Evolutionary conservation across 2,329 filamentous ascomycete species (phyloP), one percentile per base, ranked within the genome.

Genomic region (Ceratocystis huliohia): DNA sequence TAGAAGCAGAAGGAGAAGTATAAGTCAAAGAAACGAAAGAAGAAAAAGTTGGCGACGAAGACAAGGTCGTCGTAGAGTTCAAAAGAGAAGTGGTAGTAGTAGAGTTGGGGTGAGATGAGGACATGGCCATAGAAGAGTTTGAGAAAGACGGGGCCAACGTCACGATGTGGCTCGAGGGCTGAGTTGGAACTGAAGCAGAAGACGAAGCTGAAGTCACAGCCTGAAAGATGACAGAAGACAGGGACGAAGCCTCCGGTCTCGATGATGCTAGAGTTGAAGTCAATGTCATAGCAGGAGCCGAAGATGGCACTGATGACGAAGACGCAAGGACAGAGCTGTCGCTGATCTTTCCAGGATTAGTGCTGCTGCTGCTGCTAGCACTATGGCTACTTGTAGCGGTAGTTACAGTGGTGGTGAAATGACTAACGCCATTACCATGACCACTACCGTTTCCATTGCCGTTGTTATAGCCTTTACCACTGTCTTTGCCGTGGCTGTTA

Each of bases 71-170:
- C 15, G 5, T n/a, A n/a, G 33, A 22, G 22, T 64, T 37, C 45
- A 28, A 15, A 50, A 25, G 20, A n/a, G 17, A 64, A 22, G 25
- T 5, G 5, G 25, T 44, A 65, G 50, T 57, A 30, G 53, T 57
- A 7, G 53, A 57, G 25, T 30, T 57, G 22, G 3, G 20, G 22
- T 44, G 25, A 59, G 41, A 56, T 8, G 53, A 48, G 15, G 37
- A 46, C 10, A 25, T 62, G 7, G 28, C 33, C 50, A 53, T 28
- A 57, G 48, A 41, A 22, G 25, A 25, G 41, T 59, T 65, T 13
- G 28, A 45, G 53, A 65, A 44, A 57, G 63, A 65, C 22, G 44
- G 41, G 30, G 33, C 15, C 30, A 25, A 25, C 45, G 61, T 63
- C 41, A 57, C 10, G 2, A 28, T n/a, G 1, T 33, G 53, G 30